A percentile compares a stretch with the other conserved stretches of the same genome.
Conservation (phyloP, 495 filamentous ascomycete species). For the Aspergillus kassunensis region DNA sequence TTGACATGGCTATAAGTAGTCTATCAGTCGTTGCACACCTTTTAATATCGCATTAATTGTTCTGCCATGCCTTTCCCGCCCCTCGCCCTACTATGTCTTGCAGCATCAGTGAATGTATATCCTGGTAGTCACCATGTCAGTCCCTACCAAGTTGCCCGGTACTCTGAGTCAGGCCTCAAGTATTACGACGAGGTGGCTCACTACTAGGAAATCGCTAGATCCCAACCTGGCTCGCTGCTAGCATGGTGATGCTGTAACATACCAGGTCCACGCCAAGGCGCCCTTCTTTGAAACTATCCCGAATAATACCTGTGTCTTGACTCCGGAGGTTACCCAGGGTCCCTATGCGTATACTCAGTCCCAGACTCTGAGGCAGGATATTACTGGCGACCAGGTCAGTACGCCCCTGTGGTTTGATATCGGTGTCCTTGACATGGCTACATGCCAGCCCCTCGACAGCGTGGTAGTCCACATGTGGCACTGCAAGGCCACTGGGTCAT, state of each 20-base stretch:
- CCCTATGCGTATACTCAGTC: slow-evolving; percentile 32
- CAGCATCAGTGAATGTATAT: neutral
- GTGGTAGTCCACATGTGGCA: slow-evolving; percentile 60
- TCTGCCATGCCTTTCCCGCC: neutral
- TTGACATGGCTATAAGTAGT: too few species aligned
- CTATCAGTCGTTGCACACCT: too few species aligned
- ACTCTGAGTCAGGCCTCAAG: neutral
- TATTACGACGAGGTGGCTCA: neutral
- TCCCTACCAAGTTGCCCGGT: neutral
- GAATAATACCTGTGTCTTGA: slow-evolving; percentile 42
- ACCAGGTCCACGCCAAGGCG: slow-evolving; percentile 12
- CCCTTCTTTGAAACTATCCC: slow-evolving; percentile 22
- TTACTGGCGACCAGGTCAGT: slow-evolving; percentile 51
- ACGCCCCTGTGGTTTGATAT: slow-evolving; percentile 56
- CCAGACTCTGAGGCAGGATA: slow-evolving; percentile 51
- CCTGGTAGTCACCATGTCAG: neutral
- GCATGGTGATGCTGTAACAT: neutral
- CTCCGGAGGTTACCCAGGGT: slow-evolving; percentile 49
- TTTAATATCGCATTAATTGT: neutral
- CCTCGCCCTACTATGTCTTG: too few species aligned
- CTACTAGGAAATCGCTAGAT: neutral
- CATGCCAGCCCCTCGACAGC: slow-evolving; percentile 49
- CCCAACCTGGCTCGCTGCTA: neutral
- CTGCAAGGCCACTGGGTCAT: slow-evolving; percentile 34
- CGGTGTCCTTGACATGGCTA: slow-evolving; percentile 54